Evolutionary conservation across 2,329 filamentous ascomycete genomes (phyloP), one percentile per base, ranked within the genome.

Genomic region (Alternaria metachromatica): DNA sequence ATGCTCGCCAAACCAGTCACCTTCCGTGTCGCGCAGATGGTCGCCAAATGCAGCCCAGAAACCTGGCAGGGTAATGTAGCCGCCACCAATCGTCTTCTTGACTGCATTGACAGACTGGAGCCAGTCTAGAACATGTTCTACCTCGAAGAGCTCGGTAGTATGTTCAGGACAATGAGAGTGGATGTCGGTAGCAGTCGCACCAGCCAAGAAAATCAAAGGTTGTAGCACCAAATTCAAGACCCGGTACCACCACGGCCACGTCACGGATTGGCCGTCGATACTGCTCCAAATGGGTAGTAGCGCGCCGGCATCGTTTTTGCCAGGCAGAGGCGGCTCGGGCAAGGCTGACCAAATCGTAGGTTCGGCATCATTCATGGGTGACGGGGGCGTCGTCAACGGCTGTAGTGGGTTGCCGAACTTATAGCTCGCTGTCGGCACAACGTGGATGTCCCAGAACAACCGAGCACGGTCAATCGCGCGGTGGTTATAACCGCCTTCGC

Each of bases 221-320:
- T 92, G 88, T 33, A 89, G 81, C 3, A 92, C 84, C 6, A 88
- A 86, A 5, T 87, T 85, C 5, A 93, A 76, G 11, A 90, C 84
- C 66, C 88, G 86, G 58, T 86, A 84, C 90, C 92, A 94, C 58
- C 89, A 85, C 0, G 82, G 79, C n/a, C 76, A 78, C 15, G 68
- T 77, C 63, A 92, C 85, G 1, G 87, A 71, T 6, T 85, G 81
- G 8, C 87, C 89, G 64, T 90, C 87, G 63, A 94, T 88, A 75
- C 91, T 89, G 56, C 88, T 86, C 92, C 92, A 94, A 56, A 92
- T 85, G 0, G 92, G 92, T 5, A 92, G 75, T 5, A 80, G 81
- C 45, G 87, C 85, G 11, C 83, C 82, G 20, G 62, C 30, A 50
- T 76, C 63, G 2, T 72, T 13, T 60, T 68, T 71, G 2, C 71